phyloP scores from a whole-genome alignment of 768 basidiomycete species.

The Boletus pseudo-olivaceus region DNA sequence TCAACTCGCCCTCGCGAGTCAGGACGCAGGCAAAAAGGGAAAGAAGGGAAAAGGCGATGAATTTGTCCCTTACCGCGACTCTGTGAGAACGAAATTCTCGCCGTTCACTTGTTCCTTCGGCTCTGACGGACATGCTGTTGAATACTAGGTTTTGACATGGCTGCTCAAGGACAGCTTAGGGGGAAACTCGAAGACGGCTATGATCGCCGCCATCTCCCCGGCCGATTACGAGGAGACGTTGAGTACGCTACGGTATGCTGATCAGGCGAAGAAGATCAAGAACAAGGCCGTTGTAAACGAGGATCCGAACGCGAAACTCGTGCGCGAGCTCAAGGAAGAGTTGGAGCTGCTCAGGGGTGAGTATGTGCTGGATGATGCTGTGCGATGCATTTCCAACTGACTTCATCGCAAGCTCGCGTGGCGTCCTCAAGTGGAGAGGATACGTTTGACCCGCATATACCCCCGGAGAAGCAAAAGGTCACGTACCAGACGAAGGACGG shows the following conservation, averaged over 20 bases:
- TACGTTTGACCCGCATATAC: constrained; percentile 81
- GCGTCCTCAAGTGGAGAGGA: constrained; percentile 66
- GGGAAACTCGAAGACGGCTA: constrained; percentile 96
- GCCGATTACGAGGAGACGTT: constrained; percentile 98
- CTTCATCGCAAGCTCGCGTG: constrained; percentile 59
- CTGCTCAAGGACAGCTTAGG: constrained; percentile 96
- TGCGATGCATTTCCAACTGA: constrained; percentile 4
- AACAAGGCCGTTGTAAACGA: constrained; percentile 99
- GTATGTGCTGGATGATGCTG: constrained; percentile 5
- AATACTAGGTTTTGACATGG: constrained; percentile 87
- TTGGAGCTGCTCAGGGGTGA: constrained; percentile 84
- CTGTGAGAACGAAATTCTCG: constrained; percentile 49
- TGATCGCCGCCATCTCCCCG: constrained; percentile 99
- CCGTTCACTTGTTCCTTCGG: not conserved
- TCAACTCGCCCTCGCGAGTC: constrained; percentile 64
- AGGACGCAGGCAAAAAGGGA: constrained; percentile 68
- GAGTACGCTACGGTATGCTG: constrained; percentile 94
- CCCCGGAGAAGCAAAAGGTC: constrained; percentile 93
- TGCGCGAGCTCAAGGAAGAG: constrained; percentile 98
- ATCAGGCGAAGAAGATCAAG: constrained; percentile 99
- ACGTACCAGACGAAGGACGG: constrained; percentile 93
- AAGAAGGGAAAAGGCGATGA: constrained; percentile 90
- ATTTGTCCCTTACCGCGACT: constrained; percentile 96
- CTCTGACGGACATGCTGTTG: constrained; percentile 4
- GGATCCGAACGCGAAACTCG: constrained; percentile 98